Evolutionary conservation across 192 early-diverging fungal species (phyloP), one percentile per base, ranked within the genome.

Genomic region (Coemansia sp.): DNA sequence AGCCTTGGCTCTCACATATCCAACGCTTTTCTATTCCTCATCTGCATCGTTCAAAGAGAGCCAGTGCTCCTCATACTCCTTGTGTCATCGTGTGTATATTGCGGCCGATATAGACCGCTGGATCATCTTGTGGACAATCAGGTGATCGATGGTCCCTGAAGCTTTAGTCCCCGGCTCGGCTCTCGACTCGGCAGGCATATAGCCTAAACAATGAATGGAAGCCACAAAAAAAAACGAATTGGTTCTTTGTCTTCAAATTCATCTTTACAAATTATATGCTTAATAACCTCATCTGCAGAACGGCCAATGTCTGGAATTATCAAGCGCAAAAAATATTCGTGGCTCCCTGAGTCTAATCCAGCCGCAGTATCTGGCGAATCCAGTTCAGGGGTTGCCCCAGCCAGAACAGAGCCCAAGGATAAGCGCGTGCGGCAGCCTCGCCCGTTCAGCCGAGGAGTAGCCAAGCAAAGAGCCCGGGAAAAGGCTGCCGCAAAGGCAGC

Each of bases 261-360:
- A 52, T 52, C 9, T 38, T 52, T 52, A 20, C n/a, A 52, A 52
- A 22, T 20, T 52, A 44, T 44, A 38, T 38, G 36, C 36, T 38
- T 38, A 38, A 16, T n/a, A 47, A 47, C 44, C 6, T 18, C 44
- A 47, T 47, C 44, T 47, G 44, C 16, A 16, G 13, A 0, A 12
- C 50, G 20, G n/a, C 24, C 33, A 70, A 81, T 81, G 79, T 81
- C 79, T 11, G 74, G 71, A 50, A 66, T 78, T 15, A 24, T 47
- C 44, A 74, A 74, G 46, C 78, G 66, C 81, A 84, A 79, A 79
- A 84, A 80, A 22, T 84, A 84, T 64, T 79, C 82, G 41, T 84
- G 82, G 82, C 66, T 84, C 16, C 82, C 82, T 1, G 82, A 84
- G 41, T 66, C 82, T 11, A 76, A 84, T 62, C 82, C 82, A 16